Conservation (phyloP, 2,329 filamentous ascomycete species). For the Fusarium veterinarium region DNA sequence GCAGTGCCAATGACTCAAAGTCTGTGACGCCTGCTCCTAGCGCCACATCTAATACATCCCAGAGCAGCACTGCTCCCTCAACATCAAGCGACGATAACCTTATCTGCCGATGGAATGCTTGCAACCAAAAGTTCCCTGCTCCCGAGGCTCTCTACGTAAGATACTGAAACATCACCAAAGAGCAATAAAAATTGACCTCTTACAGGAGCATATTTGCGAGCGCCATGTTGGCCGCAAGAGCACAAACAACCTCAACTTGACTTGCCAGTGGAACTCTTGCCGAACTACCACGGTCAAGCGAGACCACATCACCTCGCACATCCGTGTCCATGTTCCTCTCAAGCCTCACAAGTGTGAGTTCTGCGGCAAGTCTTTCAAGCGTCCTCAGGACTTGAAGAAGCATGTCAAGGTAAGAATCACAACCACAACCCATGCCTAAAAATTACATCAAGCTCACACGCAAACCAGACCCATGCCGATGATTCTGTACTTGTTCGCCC, state of each 20-base stretch:
- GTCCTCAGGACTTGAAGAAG: conserved; percentile 98
- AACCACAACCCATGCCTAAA: not conserved
- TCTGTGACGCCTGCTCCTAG: conserved; percentile 65
- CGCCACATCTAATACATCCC: conserved; percentile 59
- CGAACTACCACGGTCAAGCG: conserved; percentile 97
- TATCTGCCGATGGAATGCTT: conserved; percentile 70
- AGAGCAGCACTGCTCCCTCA: conserved; percentile 55
- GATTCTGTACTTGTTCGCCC: conserved; percentile 79
- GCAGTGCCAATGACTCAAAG: conserved; percentile 60
- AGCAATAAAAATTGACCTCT: conserved; percentile 6
- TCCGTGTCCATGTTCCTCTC: conserved; percentile 96
- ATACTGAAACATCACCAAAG: conserved; percentile 12
- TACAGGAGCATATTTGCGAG: conserved; percentile 95
- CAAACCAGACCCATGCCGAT: conserved; percentile 82
- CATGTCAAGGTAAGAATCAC: conserved; percentile 80
- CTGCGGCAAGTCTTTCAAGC: conserved; percentile 99
- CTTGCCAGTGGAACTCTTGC: conserved; percentile 97
- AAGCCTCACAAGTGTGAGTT: conserved; percentile 99
- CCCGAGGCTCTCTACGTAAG: conserved; percentile 72
- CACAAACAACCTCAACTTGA: conserved; percentile 98
- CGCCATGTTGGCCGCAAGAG: conserved; percentile 98
- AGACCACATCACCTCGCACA: conserved; percentile 99
- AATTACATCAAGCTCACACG: conserved; percentile 36
- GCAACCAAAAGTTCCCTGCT: conserved; percentile 67
- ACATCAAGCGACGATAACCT: conserved; percentile 63